Evolutionary conservation across 345 rosid genomes (phyloP), one percentile per base, ranked within the genome.

Genomic region (Citrus unshiu): DNA sequence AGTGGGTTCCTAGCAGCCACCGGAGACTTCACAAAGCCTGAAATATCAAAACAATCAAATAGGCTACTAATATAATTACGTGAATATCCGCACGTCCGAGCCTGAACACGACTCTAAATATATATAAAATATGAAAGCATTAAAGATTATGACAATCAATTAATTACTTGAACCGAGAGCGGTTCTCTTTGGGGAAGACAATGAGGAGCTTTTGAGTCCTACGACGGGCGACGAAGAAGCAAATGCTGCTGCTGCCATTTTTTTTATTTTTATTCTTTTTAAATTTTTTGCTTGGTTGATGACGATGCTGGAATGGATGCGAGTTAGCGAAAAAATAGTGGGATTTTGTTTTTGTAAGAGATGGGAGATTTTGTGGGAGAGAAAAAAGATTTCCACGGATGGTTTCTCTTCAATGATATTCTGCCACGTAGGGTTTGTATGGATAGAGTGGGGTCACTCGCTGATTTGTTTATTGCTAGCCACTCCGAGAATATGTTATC

Each of bases 191-290:
- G 87, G 80, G 19, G 88, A 59, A 19, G 90, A 74, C n/a, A 88
- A 85, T 1, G 87, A 75, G 79, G 89, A 64, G 77, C 85, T 80
- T 85, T 88, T 89, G n/a, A 95, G 90, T 78, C 98, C 98, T 29
- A 87, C 72, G 49, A 93, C 88, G 76, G 95, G 78, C 18, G 95
- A 85, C 16, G 97, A 85, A 65, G 88, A 76, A 54, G 92, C 86
- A 79, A 88, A 79, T 75, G 91, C 64, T 66, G 97, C 86, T 94
- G 22, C 49, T 10, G 49, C 51, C 51, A 92, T 90, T 80, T 74
- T 59, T 3, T n/a, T 2, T 25, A n/a, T 58, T 29, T 16, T 56
- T 30, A 30, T 30, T 30, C 32, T 2, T 58, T 29, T 32, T 4
- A 32, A 27, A 27, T 78, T n/a, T 10, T 43, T 43, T 12, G 16